Conservation (phyloP, 1,139 yeast genomes). For the Geotrichum cucujoidarum region DNA sequence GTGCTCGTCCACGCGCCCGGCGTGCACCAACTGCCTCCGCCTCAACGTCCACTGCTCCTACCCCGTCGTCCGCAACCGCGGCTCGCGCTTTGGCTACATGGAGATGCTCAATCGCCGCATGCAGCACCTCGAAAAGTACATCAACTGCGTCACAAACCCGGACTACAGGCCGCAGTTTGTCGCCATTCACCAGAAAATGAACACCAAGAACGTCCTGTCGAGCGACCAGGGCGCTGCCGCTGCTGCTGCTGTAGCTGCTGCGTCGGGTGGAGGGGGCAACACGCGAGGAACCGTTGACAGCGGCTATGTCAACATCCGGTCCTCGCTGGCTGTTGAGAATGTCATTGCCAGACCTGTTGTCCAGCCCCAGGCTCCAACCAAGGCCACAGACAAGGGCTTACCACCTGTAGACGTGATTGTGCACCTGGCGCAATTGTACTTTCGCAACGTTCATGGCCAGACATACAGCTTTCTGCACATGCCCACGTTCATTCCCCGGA, state of each 20-base stretch:
- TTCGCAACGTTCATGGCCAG: constrained; percentile 37
- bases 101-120: constrained; percentile 36
- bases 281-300: constrained; percentile 16
- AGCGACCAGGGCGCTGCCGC: too few relatives aligned
- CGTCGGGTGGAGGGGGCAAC: constrained; percentile 3
- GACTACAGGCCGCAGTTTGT: constrained; percentile 19
- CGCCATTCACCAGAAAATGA: constrained; percentile 16
- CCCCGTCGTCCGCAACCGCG: constrained; percentile 37
- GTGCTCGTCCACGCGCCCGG: constrained; percentile 39
- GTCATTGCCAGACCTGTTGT: background rate
- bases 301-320: constrained; percentile 14
- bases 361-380: background rate
- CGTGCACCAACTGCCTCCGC: constrained; percentile 38
- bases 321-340: background rate
- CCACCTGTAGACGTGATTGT: constrained; percentile 26
- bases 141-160: constrained; percentile 22
- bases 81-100: constrained; percentile 38
- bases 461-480: constrained; percentile 38
- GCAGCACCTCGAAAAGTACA: constrained; percentile 31
- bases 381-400: background rate
- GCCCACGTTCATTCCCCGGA: constrained; percentile 34
- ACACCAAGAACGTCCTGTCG: constrained; percentile 4
- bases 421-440: constrained; percentile 33
- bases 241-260: too few relatives aligned
- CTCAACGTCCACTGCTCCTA: constrained; percentile 37